Base-by-base conservation (phyloP, 2,329 filamentous ascomycete genomes). In the Calonectria pteridis region DNA sequence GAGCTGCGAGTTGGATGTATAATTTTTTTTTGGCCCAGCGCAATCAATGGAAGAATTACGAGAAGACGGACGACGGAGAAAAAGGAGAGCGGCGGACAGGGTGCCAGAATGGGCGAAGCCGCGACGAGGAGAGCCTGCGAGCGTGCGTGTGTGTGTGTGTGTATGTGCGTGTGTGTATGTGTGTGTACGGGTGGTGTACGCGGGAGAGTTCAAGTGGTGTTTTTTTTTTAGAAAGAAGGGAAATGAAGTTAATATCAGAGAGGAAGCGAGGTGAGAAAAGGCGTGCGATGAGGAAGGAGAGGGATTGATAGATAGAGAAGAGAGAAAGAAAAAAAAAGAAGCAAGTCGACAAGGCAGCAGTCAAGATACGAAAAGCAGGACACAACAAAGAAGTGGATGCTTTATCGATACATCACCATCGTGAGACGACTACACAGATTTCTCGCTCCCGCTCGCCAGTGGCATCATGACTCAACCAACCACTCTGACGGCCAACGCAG, bases 1-100 rank as follows among this genome's bases (percentile, higher is more conserved):
- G 58, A 53, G 31, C 71, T 75, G 74, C 73, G 75, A 35, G 67
- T 50, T 79, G 76, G 53, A 73, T 59, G 50, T 72, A 65, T 40
- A 46, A 46, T 58, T 28, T 63, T 28, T n/a, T 75, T 65, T 72
- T 51, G 31, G 40, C 29, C 18, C 43, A 46, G 43, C 43, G 20
- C 43, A 46, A 46, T n/a, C 51, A 65, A 58, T 64, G 43, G 66
- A 62, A 74, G 72, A 71, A 69, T 43, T 69, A 71, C 62, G 67
- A 40, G 55, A 71, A 58, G 31, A 37, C 53, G 73, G 49, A 69
- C 6, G 55, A 23, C 66, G 55, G 16, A 35, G 72, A 72, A 76
- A 64, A 69, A 50, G 67, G 65, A 66, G 55, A 49, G 63, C 51
- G 51, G n/a, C 29, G 31, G 16, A 43, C 28, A 31, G 20, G 50